Percentiles rank a stretch among this genome's conserved stretches.
phyloP scores from a whole-genome alignment of 192 early-diverging fungal genomes.

The Coemansia sp. region DNA sequence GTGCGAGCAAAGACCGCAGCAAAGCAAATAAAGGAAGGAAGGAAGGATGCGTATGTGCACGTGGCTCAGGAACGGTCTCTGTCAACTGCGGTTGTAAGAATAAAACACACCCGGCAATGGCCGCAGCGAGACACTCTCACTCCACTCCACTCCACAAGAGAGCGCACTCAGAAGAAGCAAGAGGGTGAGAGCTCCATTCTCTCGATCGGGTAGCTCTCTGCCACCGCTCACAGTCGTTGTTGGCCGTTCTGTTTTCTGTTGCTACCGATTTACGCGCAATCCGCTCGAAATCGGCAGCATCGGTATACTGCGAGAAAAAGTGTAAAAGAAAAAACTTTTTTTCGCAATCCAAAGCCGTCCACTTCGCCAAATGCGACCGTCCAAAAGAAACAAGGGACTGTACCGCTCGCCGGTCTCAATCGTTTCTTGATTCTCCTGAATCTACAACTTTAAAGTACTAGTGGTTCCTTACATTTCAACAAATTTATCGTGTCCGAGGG shows the following conservation, averaged over 20 bases:
- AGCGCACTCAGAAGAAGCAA: neutral
- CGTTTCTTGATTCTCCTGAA: neutral
- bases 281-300: constrained; percentile 3
- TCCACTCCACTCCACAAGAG: neutral
- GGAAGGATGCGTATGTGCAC: neutral
- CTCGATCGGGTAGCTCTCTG: neutral
- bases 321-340: neutral
- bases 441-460: constrained; percentile 1
- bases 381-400: neutral
- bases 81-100: constrained; percentile 1
- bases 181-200: neutral
- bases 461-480: constrained; percentile 44
- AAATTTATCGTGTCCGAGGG: constrained; percentile 25
- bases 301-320: neutral
- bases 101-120: neutral
- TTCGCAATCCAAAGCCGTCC: neutral
- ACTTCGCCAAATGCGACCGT: neutral
- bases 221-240: neutral
- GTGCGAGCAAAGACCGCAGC: neutral
- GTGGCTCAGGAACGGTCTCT: constrained; percentile 8
- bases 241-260: neutral
- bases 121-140: constrained; percentile 1
- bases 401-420: neutral
- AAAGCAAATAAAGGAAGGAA: neutral
- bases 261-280: neutral